A percentile compares a stretch with the other conserved stretches of the same genome.
Conservation (phyloP, 305 asterid species). For the Rubia balearica region DNA sequence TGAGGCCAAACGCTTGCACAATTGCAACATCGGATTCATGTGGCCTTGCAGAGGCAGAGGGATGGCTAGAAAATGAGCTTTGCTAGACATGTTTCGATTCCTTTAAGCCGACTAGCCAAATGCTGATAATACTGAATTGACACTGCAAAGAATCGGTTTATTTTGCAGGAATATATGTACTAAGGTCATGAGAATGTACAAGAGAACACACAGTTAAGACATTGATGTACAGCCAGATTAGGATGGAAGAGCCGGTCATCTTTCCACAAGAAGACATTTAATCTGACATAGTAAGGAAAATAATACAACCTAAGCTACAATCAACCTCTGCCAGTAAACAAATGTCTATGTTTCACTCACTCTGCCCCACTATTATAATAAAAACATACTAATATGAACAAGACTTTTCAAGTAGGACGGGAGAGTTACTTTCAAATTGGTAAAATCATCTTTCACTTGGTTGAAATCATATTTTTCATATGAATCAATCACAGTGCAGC, state of each 20-base stretch:
- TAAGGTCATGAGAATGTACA: not conserved
- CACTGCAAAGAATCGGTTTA: not conserved
- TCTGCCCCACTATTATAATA: too few species aligned
- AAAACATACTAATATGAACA: too few species aligned
- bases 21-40: slow-evolving; percentile 32
- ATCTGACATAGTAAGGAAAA: not conserved
- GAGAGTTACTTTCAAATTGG: too few species aligned
- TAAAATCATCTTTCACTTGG: too few species aligned
- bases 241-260: not conserved
- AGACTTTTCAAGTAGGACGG: too few species aligned
- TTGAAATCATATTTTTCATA: not conserved
- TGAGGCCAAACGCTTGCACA: slow-evolving; percentile 30
- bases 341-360: not conserved
- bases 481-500: not conserved
- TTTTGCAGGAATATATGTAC: not conserved
- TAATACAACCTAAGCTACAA: not conserved
- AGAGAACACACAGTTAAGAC: not conserved
- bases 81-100: slow-evolving; percentile 12
- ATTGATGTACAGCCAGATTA: not conserved
- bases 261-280: not conserved
- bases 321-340: not conserved
- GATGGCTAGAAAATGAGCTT: slow-evolving; percentile 25
- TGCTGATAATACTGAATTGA: too few species aligned
- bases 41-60: slow-evolving; percentile 36
- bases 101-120: not conserved